Conservation (phyloP, 805 yeast species). For the Zygoascus flipseniorum region DNA sequence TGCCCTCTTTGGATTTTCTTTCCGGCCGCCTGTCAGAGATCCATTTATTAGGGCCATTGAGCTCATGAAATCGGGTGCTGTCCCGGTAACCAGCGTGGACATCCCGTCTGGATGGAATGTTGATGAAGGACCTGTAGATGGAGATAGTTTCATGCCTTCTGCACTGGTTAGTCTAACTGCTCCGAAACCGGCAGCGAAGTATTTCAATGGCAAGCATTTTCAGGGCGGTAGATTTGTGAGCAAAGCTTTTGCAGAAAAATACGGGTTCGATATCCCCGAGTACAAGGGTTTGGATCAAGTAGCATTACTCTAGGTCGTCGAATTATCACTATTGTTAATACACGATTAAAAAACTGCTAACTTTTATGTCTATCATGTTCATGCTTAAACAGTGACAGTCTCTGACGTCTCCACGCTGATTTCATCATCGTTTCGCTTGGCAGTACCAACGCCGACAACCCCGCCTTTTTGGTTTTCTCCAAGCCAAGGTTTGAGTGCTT, state of each 20-base stretch:
- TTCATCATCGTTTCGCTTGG: slow-evolving; percentile 10
- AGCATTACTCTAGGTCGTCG: slow-evolving; percentile 15
- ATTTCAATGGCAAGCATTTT: slow-evolving; percentile 53
- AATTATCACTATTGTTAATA: too few relatives aligned
- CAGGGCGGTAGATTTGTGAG: slow-evolving; percentile 88
- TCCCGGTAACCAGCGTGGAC: slow-evolving; percentile 75
- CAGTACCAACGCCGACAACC: slow-evolving; percentile 25
- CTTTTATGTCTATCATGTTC: too few relatives aligned
- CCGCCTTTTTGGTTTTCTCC: slow-evolving; percentile 23
- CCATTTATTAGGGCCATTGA: slow-evolving; percentile 53
- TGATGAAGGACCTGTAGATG: slow-evolving; percentile 62
- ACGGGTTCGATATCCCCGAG: slow-evolving; percentile 57
- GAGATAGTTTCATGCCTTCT: slow-evolving; percentile 45
- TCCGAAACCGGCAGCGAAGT: slow-evolving; percentile 77
- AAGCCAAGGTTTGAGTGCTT: slow-evolving; percentile 37
- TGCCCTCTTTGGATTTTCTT: slow-evolving; percentile 88
- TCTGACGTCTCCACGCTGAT: background rate
- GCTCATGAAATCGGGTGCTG: slow-evolving; percentile 31
- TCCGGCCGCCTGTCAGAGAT: slow-evolving; percentile 75
- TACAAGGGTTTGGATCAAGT: slow-evolving; percentile 54
- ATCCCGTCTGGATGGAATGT: slow-evolving; percentile 98
- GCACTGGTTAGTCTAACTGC: slow-evolving; percentile 81
- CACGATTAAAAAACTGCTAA: too few relatives aligned
- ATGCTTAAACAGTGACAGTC: background rate
- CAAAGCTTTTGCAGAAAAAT: slow-evolving; percentile 55